Base-by-base conservation (phyloP, 2,329 filamentous ascomycete genomes). In the Scytalidium sp. region DNA sequence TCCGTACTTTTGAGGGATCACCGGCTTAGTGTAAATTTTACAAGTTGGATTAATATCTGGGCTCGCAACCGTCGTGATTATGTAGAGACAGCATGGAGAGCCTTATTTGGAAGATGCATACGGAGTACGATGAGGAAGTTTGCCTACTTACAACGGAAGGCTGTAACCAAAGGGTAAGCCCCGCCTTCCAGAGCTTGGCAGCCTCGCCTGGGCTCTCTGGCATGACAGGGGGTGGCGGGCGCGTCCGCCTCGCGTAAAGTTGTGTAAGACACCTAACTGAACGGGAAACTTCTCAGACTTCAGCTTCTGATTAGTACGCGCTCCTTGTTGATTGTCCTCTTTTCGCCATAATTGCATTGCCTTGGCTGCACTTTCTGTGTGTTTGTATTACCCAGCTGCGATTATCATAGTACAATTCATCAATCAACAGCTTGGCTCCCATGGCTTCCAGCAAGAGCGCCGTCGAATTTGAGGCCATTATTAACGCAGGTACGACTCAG, bases 381-480 rank as follows among this genome's bases (percentile, higher is more conserved):
- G 25, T 29, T 8, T 29, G 13, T 29, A 29, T 29, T 13, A 13
- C 13, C 13, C 7, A 7, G 7, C 25, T 27, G 25, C 25, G 25
- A 27, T 13, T 27, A 13, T 13, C 13, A 7, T 27, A 27, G 39
- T 7, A 52, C 55, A 58, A 50, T 57, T 32, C 27, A 27, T 49
- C 20, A 32, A 23, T 32, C 15, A 55, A 50, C 54, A 54, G 59
- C 43, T 39, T 47, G 53, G 45, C 39, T 36, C 46, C 42, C 21
- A 66, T 66, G 64, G 63, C 62, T 40, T 59, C 60, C 22, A 57
- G 51, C 36, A 64, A 64, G 43, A 46, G 55, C 39, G 59, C 61
- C 36, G 56, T 56, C 36, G 62, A 65, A 46, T 61, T 67, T 47
- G 60, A 66, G 41, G 58, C 55, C 23, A 64, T 67, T 47, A 59